Percentiles rank a stretch among this genome's conserved stretches.
phyloP scores from a whole-genome alignment of 1,139 yeast genomes.

The Magnusiomyces suaveolens region DNA sequence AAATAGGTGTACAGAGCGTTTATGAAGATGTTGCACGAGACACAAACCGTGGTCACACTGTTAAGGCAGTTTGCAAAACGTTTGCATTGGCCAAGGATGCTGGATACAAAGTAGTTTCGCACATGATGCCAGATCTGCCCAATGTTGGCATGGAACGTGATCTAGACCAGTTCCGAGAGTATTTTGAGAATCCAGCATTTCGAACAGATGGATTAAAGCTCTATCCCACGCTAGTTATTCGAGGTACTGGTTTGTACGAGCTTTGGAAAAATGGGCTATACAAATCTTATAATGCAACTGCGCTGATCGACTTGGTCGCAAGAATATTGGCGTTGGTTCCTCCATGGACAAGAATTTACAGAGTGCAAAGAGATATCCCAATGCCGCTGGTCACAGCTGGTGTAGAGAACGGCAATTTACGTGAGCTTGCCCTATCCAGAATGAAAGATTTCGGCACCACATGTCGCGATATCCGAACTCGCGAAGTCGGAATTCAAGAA shows the following conservation, averaged over 20 bases:
- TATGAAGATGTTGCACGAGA: constrained; percentile 98
- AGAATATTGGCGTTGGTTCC: constrained; percentile 92
- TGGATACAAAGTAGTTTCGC: constrained; percentile 94
- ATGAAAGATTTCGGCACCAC: constrained; percentile 97
- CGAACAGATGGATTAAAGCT: constrained; percentile 94
- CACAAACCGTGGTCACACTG: constrained; percentile 97
- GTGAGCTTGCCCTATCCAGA: constrained; percentile 92
- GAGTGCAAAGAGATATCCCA: constrained; percentile 98
- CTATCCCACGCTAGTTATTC: constrained; percentile 89
- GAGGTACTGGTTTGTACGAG: constrained; percentile 97
- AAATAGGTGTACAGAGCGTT: constrained; percentile 93
- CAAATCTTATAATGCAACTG: constrained; percentile 90
- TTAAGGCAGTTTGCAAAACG: constrained; percentile 89
- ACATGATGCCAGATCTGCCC: constrained; percentile 99
- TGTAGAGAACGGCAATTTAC: constrained; percentile 91
- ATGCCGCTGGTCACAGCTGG: constrained; percentile 98
- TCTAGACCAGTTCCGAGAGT: constrained; percentile 87
- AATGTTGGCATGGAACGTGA: constrained; percentile 98
- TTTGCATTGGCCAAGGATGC: constrained; percentile 95
- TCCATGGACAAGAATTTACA: constrained; percentile 97
- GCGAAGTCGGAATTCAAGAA: constrained; percentile 98
- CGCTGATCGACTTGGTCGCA: constrained; percentile 87
- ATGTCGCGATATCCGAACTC: constrained; percentile 94
- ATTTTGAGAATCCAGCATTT: constrained; percentile 93
- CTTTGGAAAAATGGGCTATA: constrained; percentile 95